Conservation (phyloP, 306 rosid genomes). For the Quercus cerris region DNA sequence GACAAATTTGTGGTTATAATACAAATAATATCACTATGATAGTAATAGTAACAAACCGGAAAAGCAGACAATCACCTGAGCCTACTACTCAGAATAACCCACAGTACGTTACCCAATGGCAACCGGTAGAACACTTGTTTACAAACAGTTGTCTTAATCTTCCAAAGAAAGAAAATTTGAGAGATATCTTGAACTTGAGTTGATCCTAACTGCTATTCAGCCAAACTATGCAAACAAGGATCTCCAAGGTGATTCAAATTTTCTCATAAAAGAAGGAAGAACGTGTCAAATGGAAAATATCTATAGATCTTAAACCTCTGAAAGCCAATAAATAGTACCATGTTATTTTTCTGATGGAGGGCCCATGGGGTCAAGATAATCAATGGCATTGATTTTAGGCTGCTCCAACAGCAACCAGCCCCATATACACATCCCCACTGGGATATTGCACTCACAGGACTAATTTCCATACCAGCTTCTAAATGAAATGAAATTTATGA, state of each 20-base stretch:
- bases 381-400: too few species aligned
- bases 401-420: too few species aligned
- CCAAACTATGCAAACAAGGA: not conserved
- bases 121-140: not conserved
- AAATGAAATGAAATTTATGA: too few species aligned
- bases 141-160: not conserved
- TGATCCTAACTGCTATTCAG: not conserved
- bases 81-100: not conserved
- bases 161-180: not conserved
- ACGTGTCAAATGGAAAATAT: too few species aligned
- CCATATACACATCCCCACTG: too few species aligned
- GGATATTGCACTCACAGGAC: too few species aligned
- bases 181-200: not conserved
- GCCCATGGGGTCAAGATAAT: too few species aligned
- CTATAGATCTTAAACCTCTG: too few species aligned
- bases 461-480: too few species aligned
- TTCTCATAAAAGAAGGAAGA: not conserved
- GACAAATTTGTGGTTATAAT: not conserved
- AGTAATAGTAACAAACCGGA: not conserved
- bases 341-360: too few species aligned
- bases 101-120: not conserved
- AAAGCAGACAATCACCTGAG: not conserved
- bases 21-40: not conserved
- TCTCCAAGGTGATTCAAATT: not conserved
- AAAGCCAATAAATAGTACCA: too few species aligned